A percentile compares a stretch with the other conserved stretches of the same genome.
phyloP scores from a whole-genome alignment of 1,139 yeast species.

The Arxiozyma heterogenica region DNA sequence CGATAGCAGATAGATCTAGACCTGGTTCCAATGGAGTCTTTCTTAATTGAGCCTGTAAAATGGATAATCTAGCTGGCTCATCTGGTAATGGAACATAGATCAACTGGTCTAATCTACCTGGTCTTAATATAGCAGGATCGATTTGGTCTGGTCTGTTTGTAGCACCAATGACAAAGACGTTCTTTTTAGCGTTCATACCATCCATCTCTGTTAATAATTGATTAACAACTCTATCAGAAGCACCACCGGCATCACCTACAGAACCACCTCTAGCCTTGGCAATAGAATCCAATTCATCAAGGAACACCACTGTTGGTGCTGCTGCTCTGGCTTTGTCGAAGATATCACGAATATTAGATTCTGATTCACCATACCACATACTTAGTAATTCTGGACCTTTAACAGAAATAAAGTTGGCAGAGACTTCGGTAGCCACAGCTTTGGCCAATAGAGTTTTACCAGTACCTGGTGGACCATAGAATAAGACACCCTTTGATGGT shows the following conservation, averaged over 20 bases:
- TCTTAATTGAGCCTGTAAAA: constrained; percentile 90
- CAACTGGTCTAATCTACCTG: constrained; percentile 97
- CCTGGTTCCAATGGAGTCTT: constrained; percentile 99
- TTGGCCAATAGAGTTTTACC: constrained; percentile 97
- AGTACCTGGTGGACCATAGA: constrained; percentile 99
- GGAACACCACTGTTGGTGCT: constrained; percentile 95
- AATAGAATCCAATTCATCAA: constrained; percentile 95
- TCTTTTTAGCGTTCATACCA: constrained; percentile 99
- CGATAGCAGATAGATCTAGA: constrained; percentile 75
- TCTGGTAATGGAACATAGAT: constrained; percentile 98
- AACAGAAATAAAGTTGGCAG: constrained; percentile 92
- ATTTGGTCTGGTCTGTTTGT: constrained; percentile 98
- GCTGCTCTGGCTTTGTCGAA: constrained; percentile 98
- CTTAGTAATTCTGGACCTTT: constrained; percentile 95
- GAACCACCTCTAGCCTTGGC: constrained; percentile 97
- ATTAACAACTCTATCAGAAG: constrained; percentile 95
- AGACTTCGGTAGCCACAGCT: constrained; percentile 96
- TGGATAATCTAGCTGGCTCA: constrained; percentile 85
- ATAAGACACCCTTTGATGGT: constrained; percentile 95
- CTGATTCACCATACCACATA: constrained; percentile 99
- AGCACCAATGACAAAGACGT: constrained; percentile 97
- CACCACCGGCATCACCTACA: constrained; percentile 94
- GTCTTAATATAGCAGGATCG: constrained; percentile 97
- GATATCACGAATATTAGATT: constrained; percentile 91
- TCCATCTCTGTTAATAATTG: constrained; percentile 98